Evolutionary conservation across 257 asterid genomes (phyloP).

Genomic region (Anisodus tanguticus): DNA sequence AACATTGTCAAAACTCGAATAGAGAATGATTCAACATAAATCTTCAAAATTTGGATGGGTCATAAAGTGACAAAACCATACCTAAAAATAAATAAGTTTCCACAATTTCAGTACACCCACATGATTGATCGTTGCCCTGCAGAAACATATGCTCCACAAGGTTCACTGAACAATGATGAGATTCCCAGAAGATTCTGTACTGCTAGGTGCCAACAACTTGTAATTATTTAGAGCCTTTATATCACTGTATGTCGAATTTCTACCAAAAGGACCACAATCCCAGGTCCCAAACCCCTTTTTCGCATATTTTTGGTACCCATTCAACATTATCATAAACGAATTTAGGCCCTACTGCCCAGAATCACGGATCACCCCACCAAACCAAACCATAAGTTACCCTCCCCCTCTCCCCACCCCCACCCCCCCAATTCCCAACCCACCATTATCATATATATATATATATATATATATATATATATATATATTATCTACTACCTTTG

Average conservation of each 20-base stretch:
- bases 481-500: too few species aligned
- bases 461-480: too few species aligned
- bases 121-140: not conserved
- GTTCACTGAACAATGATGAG: not conserved
- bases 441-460: too few species aligned
- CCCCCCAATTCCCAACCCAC: too few species aligned
- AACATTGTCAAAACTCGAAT: not conserved
- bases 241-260: not conserved
- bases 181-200: slow-evolving; percentile 5
- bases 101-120: not conserved
- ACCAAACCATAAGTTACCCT: too few species aligned
- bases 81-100: not conserved
- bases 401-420: too few species aligned
- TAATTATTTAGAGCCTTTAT: not conserved
- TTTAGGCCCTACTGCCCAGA: not conserved
- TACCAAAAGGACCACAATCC: not conserved
- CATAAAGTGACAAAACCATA: too few species aligned
- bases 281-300: not conserved
- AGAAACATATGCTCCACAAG: not conserved
- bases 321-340: not conserved
- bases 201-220: not conserved
- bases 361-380: not conserved
- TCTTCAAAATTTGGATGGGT: too few species aligned
- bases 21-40: not conserved
- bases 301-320: not conserved